Percentiles rank a stretch among this genome's conserved stretches.
Conservation (phyloP, 805 yeast genomes). For the Clavispora asparagi region DNA sequence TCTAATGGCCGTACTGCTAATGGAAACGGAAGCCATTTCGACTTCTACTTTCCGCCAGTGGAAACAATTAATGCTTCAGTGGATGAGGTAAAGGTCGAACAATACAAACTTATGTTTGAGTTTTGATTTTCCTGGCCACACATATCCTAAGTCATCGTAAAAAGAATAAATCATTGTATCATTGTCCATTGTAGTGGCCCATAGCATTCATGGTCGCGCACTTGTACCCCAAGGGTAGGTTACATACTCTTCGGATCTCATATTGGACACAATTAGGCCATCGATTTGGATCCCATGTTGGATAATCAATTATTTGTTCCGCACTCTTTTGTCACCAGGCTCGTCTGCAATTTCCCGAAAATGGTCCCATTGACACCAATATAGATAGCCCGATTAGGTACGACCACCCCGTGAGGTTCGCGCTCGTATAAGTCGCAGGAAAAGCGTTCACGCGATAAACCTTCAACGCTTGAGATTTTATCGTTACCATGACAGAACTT, state of each 20-base stretch:
- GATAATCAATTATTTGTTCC: no score
- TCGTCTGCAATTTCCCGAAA: no score
- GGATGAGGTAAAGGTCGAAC: slow-evolving; percentile 22
- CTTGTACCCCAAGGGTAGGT: no score
- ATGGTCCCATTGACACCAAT: no score
- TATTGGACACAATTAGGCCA: no score
- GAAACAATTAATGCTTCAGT: slow-evolving; percentile 14
- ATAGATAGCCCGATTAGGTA: background rate
- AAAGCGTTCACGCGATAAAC: background rate
- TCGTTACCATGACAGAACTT: background rate
- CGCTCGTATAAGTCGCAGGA: background rate
- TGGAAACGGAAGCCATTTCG: background rate
- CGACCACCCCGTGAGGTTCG: background rate
- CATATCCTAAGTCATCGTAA: background rate
- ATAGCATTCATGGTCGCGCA: no score
- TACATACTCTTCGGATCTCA: no score
- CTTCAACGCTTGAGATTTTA: no score
- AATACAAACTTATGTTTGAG: slow-evolving; percentile 22
- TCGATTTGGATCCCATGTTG: no score
- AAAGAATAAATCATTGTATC: background rate
- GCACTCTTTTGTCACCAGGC: no score
- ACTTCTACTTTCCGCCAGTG: slow-evolving; percentile 22
- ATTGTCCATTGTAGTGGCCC: background rate
- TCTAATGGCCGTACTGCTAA: background rate
- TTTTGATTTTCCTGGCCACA: slow-evolving; percentile 11